Evolutionary conservation across 1,284 basidiomycete genomes (phyloP), one percentile per base, ranked within the genome.

Genomic region (Malassezia dermatis): DNA sequence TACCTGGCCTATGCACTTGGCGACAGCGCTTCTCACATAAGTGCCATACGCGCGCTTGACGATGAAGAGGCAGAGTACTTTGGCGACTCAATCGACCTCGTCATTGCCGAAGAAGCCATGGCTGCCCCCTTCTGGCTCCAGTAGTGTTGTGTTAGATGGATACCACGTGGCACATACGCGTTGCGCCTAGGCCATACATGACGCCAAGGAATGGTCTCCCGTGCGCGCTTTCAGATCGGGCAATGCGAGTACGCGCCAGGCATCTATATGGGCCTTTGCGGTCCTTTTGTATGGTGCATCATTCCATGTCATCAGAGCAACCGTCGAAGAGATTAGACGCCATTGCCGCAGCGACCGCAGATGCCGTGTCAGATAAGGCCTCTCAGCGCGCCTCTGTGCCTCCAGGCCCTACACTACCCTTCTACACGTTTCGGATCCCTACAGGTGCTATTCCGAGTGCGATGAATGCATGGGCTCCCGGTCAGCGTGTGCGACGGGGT

Each of bases 21-120:
- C n/a, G 65, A 70, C 40, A 10, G 21, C 2, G 21, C 48, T 1
- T 57, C 59, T 8, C 65, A 69, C 4, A 40, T 43, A 17, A 40
- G 44, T 17, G 64, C 63, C 31, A 37, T 70, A 0, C 39, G 40
- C 10, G 65, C 66, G 1, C 40, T 70, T 13, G 51, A 54, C 3
- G 44, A 55, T 8, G 59, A 64, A 12, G 60, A 57, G 26, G 6
- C 23, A 4, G 47, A 53, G n/a, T 70, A 70, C 46, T 70, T 70
- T 61, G 68, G 68, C 8, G 68, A 68, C 52, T 60, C 60, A 2
- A 70, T 70, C 48, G 68, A 70, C 32, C 17, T 70, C 1, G 50
- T 65, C 34, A 63, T 70, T 42, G 68, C 66, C 8, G 60, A 70
- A 45, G 57, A 67, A 43, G 67, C 66, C 12, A 58, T 55, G 41